Evolutionary conservation across 2,329 filamentous ascomycete species (phyloP), one percentile per base, ranked within the genome.

Genomic region (Coniochaeta sp.): DNA sequence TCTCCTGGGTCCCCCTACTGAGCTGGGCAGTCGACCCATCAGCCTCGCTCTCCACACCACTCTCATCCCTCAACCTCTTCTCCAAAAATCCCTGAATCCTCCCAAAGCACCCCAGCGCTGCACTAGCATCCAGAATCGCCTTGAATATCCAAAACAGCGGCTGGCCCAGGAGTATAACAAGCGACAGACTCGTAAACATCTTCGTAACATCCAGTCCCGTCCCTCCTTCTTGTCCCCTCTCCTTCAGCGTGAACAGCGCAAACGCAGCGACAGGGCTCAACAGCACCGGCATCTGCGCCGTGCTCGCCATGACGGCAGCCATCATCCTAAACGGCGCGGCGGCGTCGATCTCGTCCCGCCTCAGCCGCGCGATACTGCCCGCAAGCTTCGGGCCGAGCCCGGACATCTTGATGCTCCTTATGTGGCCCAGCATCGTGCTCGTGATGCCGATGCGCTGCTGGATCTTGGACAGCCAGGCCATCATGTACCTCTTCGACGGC

Each of bases 391-490:
- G 33, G 13, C 33, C 33, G 3, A 69, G 56, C 0, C 70, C 71
- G 12, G 69, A 64, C 65, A 75, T 74, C 57, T 75, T 76, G 20
- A 76, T 64, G 24, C 69, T 66, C 54, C 73, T 73, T 63, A 76
- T 73, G 3, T 71, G 67, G n/a, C 63, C 63, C 0, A 76, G 64
- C 61, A 73, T 66, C 3, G 61, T 62, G 1, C 66, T 61, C 0
- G 73, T 76, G 4, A 69, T 62, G 5, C 66, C 63, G 4, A 76
- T 66, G 5, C 73, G 69, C 33, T 67, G 62, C 57, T 76, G 67
- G 12, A 76, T 70, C 24, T 63, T 67, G 47, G 71, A 67, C 30
- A 72, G 68, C 73, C 72, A 76, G 1, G 61, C 56, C 58, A 54
- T 65, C 55, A 61, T 65, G 13, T 20, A 38, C 16, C 18, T 20